Evolutionary conservation across 306 rosid species (phyloP).

Genomic region (Castanea mollissima): DNA sequence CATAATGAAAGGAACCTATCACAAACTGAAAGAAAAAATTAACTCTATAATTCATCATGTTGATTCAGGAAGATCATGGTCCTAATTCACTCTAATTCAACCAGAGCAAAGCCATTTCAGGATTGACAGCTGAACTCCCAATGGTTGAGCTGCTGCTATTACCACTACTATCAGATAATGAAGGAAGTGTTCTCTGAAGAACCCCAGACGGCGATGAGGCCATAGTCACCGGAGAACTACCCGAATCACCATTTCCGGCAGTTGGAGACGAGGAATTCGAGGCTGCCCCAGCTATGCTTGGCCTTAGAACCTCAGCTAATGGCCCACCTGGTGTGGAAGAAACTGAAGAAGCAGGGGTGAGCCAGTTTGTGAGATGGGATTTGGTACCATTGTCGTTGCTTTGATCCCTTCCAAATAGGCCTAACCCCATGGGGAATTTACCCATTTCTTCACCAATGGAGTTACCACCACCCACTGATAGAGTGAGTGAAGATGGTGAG

Average conservation of each 20-base stretch:
- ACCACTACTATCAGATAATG: slow-evolving; percentile 69
- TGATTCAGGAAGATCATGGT: neutral
- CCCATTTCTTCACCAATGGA: slow-evolving; percentile 37
- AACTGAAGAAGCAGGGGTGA: slow-evolving; percentile 44
- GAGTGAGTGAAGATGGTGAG: slow-evolving; percentile 58
- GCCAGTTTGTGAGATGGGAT: slow-evolving; percentile 44
- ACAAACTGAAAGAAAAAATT: too few species aligned
- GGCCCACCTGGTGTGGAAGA: slow-evolving; percentile 64
- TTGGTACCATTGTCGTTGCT: slow-evolving; percentile 26
- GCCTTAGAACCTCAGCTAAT: slow-evolving; percentile 71
- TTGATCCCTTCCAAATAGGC: slow-evolving; percentile 30
- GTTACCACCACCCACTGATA: slow-evolving; percentile 57
- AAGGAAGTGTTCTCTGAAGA: slow-evolving; percentile 55
- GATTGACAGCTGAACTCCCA: slow-evolving; percentile 46
- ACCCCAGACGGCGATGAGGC: slow-evolving; percentile 71
- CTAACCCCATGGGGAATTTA: slow-evolving; percentile 40
- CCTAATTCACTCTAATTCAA: slow-evolving; percentile 36
- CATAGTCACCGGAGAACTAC: slow-evolving; percentile 39
- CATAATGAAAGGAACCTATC: too few species aligned
- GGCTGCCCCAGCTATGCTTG: slow-evolving; percentile 39
- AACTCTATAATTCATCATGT: neutral
- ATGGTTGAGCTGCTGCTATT: slow-evolving; percentile 66
- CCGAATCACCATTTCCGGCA: slow-evolving; percentile 36
- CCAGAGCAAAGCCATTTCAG: slow-evolving; percentile 50
- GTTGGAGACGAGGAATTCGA: slow-evolving; percentile 47